Percentiles rank a stretch among this genome's conserved stretches.
phyloP scores from a whole-genome alignment of 106 monocot species.

The Allium sativum region DNA sequence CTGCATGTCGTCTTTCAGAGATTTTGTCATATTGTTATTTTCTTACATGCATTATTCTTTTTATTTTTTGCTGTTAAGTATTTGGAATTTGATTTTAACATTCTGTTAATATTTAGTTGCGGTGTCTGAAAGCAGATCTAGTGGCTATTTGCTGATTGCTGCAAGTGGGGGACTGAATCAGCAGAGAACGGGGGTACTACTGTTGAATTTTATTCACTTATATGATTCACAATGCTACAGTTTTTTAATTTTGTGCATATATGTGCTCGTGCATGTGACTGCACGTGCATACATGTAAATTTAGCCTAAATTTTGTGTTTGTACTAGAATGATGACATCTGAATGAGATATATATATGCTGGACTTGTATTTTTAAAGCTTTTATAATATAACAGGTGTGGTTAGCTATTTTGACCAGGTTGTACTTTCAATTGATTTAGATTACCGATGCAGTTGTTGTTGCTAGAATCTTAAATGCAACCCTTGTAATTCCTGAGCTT shows the following conservation, averaged over 20 bases:
- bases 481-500: slow-evolving; percentile 84
- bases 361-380: no score
- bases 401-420: no score
- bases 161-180: slow-evolving; percentile 92
- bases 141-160: slow-evolving; percentile 85
- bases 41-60: background rate
- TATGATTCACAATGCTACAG: no score
- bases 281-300: no score
- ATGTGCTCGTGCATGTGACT: no score
- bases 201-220: no score
- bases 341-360: no score
- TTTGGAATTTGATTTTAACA: background rate
- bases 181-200: slow-evolving; percentile 72
- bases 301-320: no score
- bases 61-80: background rate
- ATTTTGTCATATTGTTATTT: background rate
- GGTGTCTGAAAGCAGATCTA: slow-evolving; percentile 52
- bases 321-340: no score
- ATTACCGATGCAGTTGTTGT: slow-evolving; percentile 92
- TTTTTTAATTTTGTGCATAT: no score
- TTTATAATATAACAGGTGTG: no score
- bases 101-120: slow-evolving; percentile 27
- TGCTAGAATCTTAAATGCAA: slow-evolving; percentile 87
- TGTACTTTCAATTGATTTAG: slow-evolving; percentile 25
- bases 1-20: background rate